phyloP scores from a whole-genome alignment of 306 rosid species.

The Corylus americana region DNA sequence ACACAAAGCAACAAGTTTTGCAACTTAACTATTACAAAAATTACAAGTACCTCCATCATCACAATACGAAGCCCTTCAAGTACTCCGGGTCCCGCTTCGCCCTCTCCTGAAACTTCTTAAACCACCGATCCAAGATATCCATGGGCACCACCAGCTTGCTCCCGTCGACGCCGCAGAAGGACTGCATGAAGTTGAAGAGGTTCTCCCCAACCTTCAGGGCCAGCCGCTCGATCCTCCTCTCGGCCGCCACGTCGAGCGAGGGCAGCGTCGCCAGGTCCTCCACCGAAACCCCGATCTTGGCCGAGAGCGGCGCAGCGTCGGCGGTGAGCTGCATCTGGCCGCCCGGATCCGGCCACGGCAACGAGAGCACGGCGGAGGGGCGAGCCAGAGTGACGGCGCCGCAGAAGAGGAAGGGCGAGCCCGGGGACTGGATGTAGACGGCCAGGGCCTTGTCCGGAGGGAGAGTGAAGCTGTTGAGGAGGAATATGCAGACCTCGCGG shows the following conservation, averaged over 20 bases:
- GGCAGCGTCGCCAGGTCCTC: conserved; percentile 82
- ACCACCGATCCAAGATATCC: conserved; percentile 95
- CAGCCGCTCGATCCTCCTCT: conserved; percentile 62
- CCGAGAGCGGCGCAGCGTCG: conserved; percentile 61
- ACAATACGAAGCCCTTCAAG: conserved; percentile 70
- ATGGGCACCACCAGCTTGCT: conserved; percentile 82
- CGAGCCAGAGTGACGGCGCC: conserved; percentile 78
- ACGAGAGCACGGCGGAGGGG: conserved; percentile 73
- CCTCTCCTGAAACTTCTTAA: conserved; percentile 80
- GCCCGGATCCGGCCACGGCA: conserved; percentile 82
- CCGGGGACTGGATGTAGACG: conserved; percentile 86
- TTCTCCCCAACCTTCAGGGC: conserved; percentile 90
- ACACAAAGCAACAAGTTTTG: background rate
- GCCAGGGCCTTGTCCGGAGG: conserved; percentile 92
- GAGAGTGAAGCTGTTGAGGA: conserved; percentile 72
- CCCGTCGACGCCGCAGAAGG: conserved; percentile 89
- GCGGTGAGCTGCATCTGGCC: conserved; percentile 63
- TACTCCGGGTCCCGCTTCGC: conserved; percentile 86
- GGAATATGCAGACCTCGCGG: conserved; percentile 80
- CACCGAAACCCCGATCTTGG: conserved; percentile 92
- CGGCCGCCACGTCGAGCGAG: conserved; percentile 74
- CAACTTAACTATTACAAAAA: background rate
- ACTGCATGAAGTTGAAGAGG: conserved; percentile 89
- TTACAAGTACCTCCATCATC: background rate
- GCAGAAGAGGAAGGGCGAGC: conserved; percentile 72